Base-by-base conservation (phyloP, 1,139 yeast genomes). In the Tardiomyces digboiensis region DNA sequence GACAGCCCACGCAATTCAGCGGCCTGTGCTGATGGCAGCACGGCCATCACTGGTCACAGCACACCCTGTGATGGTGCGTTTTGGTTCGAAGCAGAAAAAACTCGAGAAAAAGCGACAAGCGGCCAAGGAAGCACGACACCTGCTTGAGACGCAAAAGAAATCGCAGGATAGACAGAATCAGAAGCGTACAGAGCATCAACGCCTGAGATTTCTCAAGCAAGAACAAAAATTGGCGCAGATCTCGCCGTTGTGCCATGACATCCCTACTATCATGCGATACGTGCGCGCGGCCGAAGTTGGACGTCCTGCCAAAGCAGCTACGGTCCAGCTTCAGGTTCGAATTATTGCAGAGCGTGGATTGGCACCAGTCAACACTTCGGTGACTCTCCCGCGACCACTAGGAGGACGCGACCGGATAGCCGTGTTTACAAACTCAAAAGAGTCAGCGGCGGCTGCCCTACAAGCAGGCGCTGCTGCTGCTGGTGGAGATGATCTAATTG, bases 211-310 rank as follows among this genome's bases (percentile, higher is more conserved):
- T 44, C 51, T 52, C 50, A 49, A 49, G 36, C 44, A 48, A 33
- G 59, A 56, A 46, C 59, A 60, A 22, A 49, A 53, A 39, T 43
- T 40, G 23, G 49, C 47, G 41, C 47, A 48, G 19, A 39, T 29
- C 16, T 50, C 59, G 33, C 86, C 88, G 1, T 67, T 83, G 43
- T 82, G 79, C 59, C 79, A 85, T 82, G 80, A 78, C 40, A 72
- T 86, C 12, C 76, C 85, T 12, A 64, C 68, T 19, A 97, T 97
- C 1, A 64, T 88, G 61, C 74, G 82, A 57, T 88, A 81, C 58
- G 61, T 91, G 46, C 73, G 97, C 51, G 95, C 97, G 0, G 78
- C 89, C 4, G 96, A 88, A 62, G 94, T 87, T 5, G 97, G 97
- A 3, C 78, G 84, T 56, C 78, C 91, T 2, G 68, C 75, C 3